phyloP scores from a whole-genome alignment of 2,329 filamentous ascomycete species.

The Cladosporium sp. region DNA sequence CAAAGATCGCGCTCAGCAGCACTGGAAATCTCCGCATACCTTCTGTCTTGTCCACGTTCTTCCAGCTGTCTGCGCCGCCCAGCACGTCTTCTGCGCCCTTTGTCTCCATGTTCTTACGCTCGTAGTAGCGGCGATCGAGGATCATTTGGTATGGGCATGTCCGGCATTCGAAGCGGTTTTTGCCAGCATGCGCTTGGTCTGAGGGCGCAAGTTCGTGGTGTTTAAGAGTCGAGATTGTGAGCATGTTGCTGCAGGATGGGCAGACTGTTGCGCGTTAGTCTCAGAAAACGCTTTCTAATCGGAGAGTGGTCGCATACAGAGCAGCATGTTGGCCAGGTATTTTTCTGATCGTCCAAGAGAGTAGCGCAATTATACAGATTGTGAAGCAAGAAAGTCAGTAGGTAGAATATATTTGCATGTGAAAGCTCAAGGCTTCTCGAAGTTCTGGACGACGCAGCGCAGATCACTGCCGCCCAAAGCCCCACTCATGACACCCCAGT shows the following conservation, averaged over 20 bases:
- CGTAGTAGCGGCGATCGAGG: slow-evolving; percentile 77
- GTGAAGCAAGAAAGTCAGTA: not conserved
- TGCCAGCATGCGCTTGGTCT: slow-evolving; percentile 44
- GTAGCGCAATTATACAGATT: not conserved
- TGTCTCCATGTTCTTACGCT: slow-evolving; percentile 75
- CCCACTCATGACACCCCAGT: slow-evolving; percentile 4
- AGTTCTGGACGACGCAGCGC: slow-evolving; percentile 13
- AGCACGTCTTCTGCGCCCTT: slow-evolving; percentile 90
- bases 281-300: not conserved
- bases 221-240: slow-evolving; percentile 65
- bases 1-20: not conserved
- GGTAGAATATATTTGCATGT: slow-evolving; percentile 17
- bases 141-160: slow-evolving; percentile 92
- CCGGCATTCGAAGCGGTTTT: slow-evolving; percentile 89
- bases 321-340: slow-evolving; percentile 1
- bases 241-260: slow-evolving; percentile 79
- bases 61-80: slow-evolving; percentile 84
- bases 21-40: slow-evolving; percentile 43
- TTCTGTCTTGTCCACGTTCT: slow-evolving; percentile 82
- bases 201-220: slow-evolving; percentile 38
- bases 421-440: slow-evolving; percentile 20
- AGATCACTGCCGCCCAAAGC: slow-evolving; percentile 5
- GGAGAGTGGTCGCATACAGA: not conserved
- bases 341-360: not conserved
- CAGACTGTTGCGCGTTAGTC: slow-evolving; percentile 60